Base-by-base conservation (phyloP, 305 asterid genomes). In the Rubia balearica region DNA sequence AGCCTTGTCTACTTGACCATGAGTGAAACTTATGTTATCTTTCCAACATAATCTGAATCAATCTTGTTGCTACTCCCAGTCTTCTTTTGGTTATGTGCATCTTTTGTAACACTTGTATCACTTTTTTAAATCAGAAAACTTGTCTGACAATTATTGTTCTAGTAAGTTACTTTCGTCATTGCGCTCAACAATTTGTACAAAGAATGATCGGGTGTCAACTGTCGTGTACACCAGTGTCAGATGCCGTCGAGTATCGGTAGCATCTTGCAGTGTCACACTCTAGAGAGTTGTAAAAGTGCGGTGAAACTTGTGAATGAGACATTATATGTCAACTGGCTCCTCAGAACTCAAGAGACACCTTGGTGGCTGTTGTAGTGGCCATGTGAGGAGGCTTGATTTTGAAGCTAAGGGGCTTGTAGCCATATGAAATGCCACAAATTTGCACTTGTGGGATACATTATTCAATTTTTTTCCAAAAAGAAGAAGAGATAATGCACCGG, bases 401-500 rank as follows among this genome's bases (percentile, higher is more conserved):
- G 16, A 69, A 40, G 71, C 46, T 21, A 48, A 46, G n/a, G 61
- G 62, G 21, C 33, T 72, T 49, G 14, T 17, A 62, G 51, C 61
- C 63, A 48, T 71, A 30, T 51, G 59, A 51, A 51, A 51, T 36
- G 53, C 51, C 51, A 48, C 75, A 71, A n/a, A 6, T 45, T 4
- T 71, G 75, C 69, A n/a, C 41, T 6, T 36, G 0, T 13, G 19
- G 3, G 64, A 30, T 14, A 33, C 11, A 30, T 38, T 27, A 8
- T 22, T 49, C 65, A 60, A 27, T n/a, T 0, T 27, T 27, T 27
- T 61, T 71, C 74, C 67, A 41, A n/a, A 27, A 16, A 38, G 17
- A 67, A 53, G 62, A 59, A 71, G 48, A 41, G 71, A 68, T 72
- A 77, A 59, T 73, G 72, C 77, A 56, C 61, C 68, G 46, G 16